These are phyloP conservation scores for Rosa lucieae DNA, from an alignment of 306 rosid species.

Conservation along the genomic window DNA sequence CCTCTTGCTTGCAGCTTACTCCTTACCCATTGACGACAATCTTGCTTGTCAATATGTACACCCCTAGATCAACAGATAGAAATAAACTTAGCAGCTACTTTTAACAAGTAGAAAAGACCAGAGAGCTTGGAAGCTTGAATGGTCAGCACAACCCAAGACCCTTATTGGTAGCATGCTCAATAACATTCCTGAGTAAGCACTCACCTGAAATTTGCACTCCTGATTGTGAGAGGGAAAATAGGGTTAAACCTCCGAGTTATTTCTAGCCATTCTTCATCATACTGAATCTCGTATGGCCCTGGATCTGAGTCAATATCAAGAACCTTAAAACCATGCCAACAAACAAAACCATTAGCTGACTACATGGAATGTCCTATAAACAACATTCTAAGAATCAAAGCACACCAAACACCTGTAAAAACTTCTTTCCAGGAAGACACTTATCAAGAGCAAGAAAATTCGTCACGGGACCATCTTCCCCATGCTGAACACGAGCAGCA, in stretches of 20 bases:
- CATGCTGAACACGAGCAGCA: slow-evolving; percentile 94
- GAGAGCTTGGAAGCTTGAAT: neutral
- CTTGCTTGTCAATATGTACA: slow-evolving; percentile 48
- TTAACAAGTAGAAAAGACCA: neutral
- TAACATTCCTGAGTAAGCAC: slow-evolving; percentile 29
- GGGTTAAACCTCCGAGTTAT: slow-evolving; percentile 76
- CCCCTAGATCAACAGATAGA: slow-evolving; percentile 38
- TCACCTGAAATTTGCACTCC: slow-evolving; percentile 63
- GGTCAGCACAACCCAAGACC: neutral
- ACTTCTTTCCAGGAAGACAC: slow-evolving; percentile 70
- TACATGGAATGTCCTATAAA: slow-evolving; percentile 16
- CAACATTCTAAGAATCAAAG: neutral
- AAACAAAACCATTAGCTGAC: slow-evolving; percentile 20
- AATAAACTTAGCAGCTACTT: slow-evolving; percentile 21
- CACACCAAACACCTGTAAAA: slow-evolving; percentile 70
- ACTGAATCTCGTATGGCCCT: slow-evolving; percentile 82
- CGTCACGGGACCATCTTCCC: slow-evolving; percentile 78
- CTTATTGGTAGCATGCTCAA: neutral
- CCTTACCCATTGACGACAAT: slow-evolving; percentile 70
- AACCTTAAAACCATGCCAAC: slow-evolving; percentile 46
- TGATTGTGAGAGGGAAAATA: slow-evolving; percentile 62
- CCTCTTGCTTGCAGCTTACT: slow-evolving; percentile 70
- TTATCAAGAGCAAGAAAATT: slow-evolving; percentile 96
- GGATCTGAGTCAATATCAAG: slow-evolving; percentile 76
- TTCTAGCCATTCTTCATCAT: slow-evolving; percentile 96